Evolutionary conservation across 345 rosid genomes (phyloP).

Genomic region (Streptanthus diversifolius): DNA sequence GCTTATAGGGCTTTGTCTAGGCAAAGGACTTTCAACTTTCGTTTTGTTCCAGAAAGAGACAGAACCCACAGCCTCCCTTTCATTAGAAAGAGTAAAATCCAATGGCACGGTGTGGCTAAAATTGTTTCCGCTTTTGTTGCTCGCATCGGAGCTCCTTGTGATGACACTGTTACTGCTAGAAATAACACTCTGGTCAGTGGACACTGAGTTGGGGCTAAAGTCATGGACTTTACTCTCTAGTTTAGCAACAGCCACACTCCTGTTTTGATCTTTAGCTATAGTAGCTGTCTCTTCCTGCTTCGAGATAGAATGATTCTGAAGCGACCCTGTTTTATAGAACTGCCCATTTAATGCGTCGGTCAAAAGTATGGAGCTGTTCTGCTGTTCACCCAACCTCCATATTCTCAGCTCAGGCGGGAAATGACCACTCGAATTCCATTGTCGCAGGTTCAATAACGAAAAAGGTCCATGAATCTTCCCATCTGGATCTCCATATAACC

Average conservation of each 20-base stretch:
- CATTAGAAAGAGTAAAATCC: slow-evolving; percentile 34
- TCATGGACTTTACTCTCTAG: slow-evolving; percentile 30
- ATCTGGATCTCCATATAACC: slow-evolving; percentile 83
- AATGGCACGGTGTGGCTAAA: slow-evolving; percentile 35
- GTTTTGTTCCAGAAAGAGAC: slow-evolving; percentile 29
- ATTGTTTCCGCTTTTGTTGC: slow-evolving; percentile 34
- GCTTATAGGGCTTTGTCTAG: slow-evolving; percentile 39
- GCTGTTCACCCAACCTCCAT: slow-evolving; percentile 62
- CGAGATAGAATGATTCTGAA: slow-evolving; percentile 15
- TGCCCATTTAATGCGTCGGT: slow-evolving; percentile 55
- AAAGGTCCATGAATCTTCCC: slow-evolving; percentile 83
- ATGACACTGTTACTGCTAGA: slow-evolving; percentile 35
- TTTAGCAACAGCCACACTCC: slow-evolving; percentile 15
- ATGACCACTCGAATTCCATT: slow-evolving; percentile 59
- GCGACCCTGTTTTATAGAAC: slow-evolving; percentile 27
- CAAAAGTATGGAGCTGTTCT: slow-evolving; percentile 60
- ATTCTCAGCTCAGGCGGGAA: slow-evolving; percentile 66
- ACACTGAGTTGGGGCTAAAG: slow-evolving; percentile 33
- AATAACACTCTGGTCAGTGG: slow-evolving; percentile 31
- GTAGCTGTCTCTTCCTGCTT: slow-evolving; percentile 13
- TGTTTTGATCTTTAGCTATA: neutral
- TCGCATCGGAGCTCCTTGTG: slow-evolving; percentile 29
- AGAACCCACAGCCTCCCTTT: slow-evolving; percentile 28
- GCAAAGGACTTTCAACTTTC: slow-evolving; percentile 34
- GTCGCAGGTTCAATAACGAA: slow-evolving; percentile 52